Conservation (phyloP, 805 yeast species). For the Kluyveromyces siamensis region DNA sequence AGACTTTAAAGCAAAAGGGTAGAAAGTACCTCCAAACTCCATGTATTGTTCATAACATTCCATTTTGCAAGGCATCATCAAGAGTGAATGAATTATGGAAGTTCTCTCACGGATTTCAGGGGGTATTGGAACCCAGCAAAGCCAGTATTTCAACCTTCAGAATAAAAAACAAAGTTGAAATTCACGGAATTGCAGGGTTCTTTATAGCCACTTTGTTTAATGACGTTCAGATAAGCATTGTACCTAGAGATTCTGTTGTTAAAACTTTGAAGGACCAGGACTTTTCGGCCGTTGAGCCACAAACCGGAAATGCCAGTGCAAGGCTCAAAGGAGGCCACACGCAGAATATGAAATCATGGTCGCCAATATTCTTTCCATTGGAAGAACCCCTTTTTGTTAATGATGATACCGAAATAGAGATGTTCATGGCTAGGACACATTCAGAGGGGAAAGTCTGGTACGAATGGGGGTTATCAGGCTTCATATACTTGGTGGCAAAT, state of each 20-base stretch:
- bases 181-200: conserved; percentile 71
- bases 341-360: conserved; percentile 50
- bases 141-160: conserved; percentile 32
- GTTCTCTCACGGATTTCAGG: conserved; percentile 42
- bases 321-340: conserved; percentile 24
- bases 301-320: not conserved
- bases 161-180: conserved; percentile 39
- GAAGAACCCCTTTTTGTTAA: conserved; percentile 41
- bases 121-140: conserved; percentile 9
- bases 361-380: conserved; percentile 58
- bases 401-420: conserved; percentile 46
- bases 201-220: conserved; percentile 65
- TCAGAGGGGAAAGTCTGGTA: conserved; percentile 45
- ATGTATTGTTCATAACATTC: conserved; percentile 36
- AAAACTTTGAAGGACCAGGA: conserved; percentile 12
- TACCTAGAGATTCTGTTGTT: conserved; percentile 18
- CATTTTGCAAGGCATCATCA: conserved; percentile 38
- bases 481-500: conserved; percentile 32
- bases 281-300: conserved; percentile 1
- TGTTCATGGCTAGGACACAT: conserved; percentile 40
- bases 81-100: conserved; percentile 49
- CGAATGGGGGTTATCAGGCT: conserved; percentile 54
- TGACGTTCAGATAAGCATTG: conserved; percentile 33
- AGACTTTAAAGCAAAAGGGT: conserved; percentile 17
- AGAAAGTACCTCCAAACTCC: conserved; percentile 33